A percentile compares a stretch with the other conserved stretches of the same genome.
These are phyloP conservation scores for Mortierella alpina DNA, from an alignment of 192 early-diverging fungal species.

Conservation along the genomic window DNA sequence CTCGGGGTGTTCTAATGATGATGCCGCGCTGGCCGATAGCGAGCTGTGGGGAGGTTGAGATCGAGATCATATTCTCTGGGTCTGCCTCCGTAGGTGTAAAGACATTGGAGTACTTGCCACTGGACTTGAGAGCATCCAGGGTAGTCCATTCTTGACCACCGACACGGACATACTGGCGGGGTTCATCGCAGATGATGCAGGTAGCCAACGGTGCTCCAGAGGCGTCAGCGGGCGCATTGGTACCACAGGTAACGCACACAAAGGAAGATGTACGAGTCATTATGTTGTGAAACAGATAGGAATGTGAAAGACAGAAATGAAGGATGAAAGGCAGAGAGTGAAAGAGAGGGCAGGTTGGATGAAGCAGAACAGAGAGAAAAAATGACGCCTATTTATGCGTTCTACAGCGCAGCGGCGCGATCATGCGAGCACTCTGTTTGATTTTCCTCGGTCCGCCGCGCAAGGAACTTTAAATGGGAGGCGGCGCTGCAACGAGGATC, in stretches of 20 bases:
- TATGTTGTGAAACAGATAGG: not conserved
- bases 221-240: conserved; percentile 13
- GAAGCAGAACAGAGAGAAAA: no score
- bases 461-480: no score
- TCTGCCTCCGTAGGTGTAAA: conserved; percentile 38
- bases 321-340: not conserved
- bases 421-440: not conserved
- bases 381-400: conserved; percentile 4
- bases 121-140: conserved; percentile 14
- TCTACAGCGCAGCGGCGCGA: not conserved
- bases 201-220: conserved; percentile 6
- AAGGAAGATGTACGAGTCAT: conserved; percentile 17
- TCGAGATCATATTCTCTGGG: conserved; percentile 32
- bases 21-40: conserved; percentile 43
- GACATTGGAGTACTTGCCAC: conserved; percentile 21
- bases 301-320: not conserved
- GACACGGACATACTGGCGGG: conserved; percentile 35
- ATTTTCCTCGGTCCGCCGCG: no score
- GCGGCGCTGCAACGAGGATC: no score
- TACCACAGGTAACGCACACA: conserved; percentile 42
- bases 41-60: conserved; percentile 22
- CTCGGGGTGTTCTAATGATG: conserved; percentile 33
- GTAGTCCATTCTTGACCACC: conserved; percentile 46
- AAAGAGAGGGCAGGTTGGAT: not conserved
- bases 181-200: conserved; percentile 44